Conservation (phyloP, 352 stramenopile species). For the Globisporangium acanthophoron region DNA sequence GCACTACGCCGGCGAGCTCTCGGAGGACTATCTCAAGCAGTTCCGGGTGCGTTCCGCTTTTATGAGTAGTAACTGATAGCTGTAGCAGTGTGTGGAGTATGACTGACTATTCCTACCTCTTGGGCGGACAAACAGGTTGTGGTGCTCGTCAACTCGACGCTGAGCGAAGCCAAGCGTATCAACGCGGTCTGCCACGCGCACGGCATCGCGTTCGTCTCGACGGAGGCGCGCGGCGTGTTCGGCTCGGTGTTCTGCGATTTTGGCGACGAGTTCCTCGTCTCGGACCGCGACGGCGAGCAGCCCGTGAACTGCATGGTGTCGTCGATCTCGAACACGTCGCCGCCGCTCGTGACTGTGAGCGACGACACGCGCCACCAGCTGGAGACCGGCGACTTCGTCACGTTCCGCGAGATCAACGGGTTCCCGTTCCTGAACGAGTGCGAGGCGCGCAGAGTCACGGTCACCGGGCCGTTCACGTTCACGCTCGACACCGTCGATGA, state of each 20-base stretch:
- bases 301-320: slow-evolving; percentile 91
- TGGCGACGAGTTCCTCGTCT: slow-evolving; percentile 92
- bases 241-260: slow-evolving; percentile 98
- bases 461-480: slow-evolving; percentile 96
- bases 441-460: slow-evolving; percentile 57
- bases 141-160: slow-evolving; percentile 77
- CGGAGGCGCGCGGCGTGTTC: slow-evolving; percentile 92
- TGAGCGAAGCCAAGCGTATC: slow-evolving; percentile 67
- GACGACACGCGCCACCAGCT: slow-evolving; percentile 97
- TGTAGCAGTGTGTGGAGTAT: background rate
- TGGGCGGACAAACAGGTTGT: slow-evolving; percentile 38
- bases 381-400: slow-evolving; percentile 95
- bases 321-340: slow-evolving; percentile 84
- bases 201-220: slow-evolving; percentile 91
- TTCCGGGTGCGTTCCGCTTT: slow-evolving; percentile 51
- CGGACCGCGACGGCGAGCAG: slow-evolving; percentile 93
- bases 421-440: slow-evolving; percentile 86
- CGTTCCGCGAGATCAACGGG: slow-evolving; percentile 93
- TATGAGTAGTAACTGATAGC: too few relatives aligned
- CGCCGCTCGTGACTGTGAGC: slow-evolving; percentile 93
- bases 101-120: background rate
- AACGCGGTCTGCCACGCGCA: slow-evolving; percentile 83
- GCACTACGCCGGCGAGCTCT: slow-evolving; percentile 58
- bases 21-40: slow-evolving; percentile 54
- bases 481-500: slow-evolving; percentile 84